Evolutionary conservation across 768 basidiomycete species (phyloP), one percentile per base, ranked within the genome.

Genomic region (Nidularia sp.): DNA sequence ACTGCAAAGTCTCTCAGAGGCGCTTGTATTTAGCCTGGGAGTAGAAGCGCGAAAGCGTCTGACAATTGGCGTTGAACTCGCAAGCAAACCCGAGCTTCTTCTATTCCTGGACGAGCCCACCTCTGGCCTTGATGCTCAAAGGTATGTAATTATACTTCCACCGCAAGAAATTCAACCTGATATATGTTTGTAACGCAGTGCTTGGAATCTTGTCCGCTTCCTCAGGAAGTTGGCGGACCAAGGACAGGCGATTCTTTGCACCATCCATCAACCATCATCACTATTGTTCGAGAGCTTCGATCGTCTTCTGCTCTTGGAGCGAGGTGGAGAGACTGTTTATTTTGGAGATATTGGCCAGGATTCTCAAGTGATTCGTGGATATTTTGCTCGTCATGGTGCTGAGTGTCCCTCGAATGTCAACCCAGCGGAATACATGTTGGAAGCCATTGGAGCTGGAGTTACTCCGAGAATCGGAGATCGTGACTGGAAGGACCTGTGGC

Each of bases 291-390:
- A 93, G 66, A 85, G 84, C 60, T 95, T 97, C 58, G 93, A 88
- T 57, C 78, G 84, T 36, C 68, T 87, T 44, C 65, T 89, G 29
- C 71, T 88, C 7, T 71, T 87, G 12, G 84, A 93, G 60, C 73
- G 75, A 12, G 93, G 93, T 1, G 93, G 93, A 5, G 85, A 90
- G 65, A 93, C 92, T 0, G 90, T 94, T n/a, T 96, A 95, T 75
- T 95, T 91, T 62, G 93, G 93, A 42, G 87, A 90, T 55, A 90
- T 95, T 47, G 93, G 92, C 44, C 64, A 74, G 42, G 87, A 91
- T 55, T 88, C 90, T 3, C 61, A 70, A 1, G 72, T 83, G 34
- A 71, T 95, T 47, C 83, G 80, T 29, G 75, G 83, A 4, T 96
- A 96, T 71, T 92, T 94, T 62, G 81, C 82, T 22, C 74, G 75